These are phyloP conservation scores for Alternaria gaisen DNA, from an alignment of 2,329 filamentous ascomycete species.

Conservation along the genomic window DNA sequence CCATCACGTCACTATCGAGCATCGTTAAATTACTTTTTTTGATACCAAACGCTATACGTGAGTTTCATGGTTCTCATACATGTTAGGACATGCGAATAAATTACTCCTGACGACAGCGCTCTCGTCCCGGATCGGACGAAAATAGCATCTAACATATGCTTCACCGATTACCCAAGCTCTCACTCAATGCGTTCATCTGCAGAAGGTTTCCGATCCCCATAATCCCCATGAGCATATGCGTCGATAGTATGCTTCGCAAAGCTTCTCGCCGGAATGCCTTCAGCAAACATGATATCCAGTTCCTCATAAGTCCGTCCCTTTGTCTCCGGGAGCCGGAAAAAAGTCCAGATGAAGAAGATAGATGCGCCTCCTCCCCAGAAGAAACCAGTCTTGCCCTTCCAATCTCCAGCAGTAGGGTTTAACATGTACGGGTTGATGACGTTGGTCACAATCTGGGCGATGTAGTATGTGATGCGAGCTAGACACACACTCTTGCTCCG, in stretches of 20 bases:
- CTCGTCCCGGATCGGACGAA: not conserved
- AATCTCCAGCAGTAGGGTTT: constrained; percentile 72
- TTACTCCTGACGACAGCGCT: not conserved
- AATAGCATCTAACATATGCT: no score
- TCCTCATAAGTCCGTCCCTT: constrained; percentile 81
- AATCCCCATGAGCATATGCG: constrained; percentile 28
- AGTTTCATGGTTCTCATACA: no score
- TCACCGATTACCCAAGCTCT: not conserved
- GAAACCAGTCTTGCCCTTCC: constrained; percentile 80
- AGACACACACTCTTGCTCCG: constrained; percentile 89
- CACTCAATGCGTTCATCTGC: not conserved
- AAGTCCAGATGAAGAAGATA: constrained; percentile 77
- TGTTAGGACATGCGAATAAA: not conserved
- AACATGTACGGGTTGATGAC: constrained; percentile 72
- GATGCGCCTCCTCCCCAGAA: constrained; percentile 82
- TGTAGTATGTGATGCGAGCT: constrained; percentile 74
- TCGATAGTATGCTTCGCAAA: constrained; percentile 15
- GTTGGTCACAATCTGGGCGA: constrained; percentile 73
- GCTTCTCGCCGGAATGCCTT: constrained; percentile 25
- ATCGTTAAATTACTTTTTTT: not conserved
- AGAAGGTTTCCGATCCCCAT: not conserved
- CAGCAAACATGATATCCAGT: constrained; percentile 80
- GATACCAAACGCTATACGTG: not conserved
- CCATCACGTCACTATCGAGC: not conserved
- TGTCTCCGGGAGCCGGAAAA: constrained; percentile 80